These are phyloP conservation scores for Trametes punicea DNA, from an alignment of 768 basidiomycete genomes.

Conservation along the genomic window DNA sequence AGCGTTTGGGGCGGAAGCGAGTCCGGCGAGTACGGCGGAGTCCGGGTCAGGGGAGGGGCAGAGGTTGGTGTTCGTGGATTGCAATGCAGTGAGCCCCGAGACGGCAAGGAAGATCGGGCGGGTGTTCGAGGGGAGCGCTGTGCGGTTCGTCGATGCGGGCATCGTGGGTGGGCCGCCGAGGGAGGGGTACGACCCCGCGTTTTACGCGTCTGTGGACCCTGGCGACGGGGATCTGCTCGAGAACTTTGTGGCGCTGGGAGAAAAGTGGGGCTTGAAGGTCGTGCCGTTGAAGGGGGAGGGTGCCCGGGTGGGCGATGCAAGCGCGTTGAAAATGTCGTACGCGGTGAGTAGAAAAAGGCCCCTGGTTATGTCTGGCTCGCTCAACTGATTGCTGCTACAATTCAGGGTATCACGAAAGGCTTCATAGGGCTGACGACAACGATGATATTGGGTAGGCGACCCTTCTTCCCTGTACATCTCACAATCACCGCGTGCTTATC, in stretches of 20 bases:
- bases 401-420: slow-evolving; percentile 56
- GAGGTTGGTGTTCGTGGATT: slow-evolving; percentile 52
- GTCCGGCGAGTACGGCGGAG: too few relatives aligned
- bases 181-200: slow-evolving; percentile 46
- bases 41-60: too few relatives aligned
- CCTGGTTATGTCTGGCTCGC: background rate
- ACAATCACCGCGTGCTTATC: background rate
- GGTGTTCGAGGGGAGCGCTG: slow-evolving; percentile 38
- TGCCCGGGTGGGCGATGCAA: slow-evolving; percentile 52
- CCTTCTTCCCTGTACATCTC: background rate
- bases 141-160: slow-evolving; percentile 51
- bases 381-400: background rate
- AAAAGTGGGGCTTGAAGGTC: slow-evolving; percentile 42
- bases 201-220: slow-evolving; percentile 48
- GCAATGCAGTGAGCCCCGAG: slow-evolving; percentile 55
- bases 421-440: slow-evolving; percentile 49
- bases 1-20: background rate
- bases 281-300: slow-evolving; percentile 45
- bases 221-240: slow-evolving; percentile 34
- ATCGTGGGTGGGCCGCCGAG: slow-evolving; percentile 58
- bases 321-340: slow-evolving; percentile 64
- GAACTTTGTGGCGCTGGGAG: slow-evolving; percentile 38
- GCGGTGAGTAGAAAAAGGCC: slow-evolving; percentile 37
- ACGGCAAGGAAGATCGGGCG: slow-evolving; percentile 46
- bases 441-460: slow-evolving; percentile 48